Evolutionary conservation across 1,284 basidiomycete genomes (phyloP).

Genomic region (Cutaneotrichosporon cutaneum): DNA sequence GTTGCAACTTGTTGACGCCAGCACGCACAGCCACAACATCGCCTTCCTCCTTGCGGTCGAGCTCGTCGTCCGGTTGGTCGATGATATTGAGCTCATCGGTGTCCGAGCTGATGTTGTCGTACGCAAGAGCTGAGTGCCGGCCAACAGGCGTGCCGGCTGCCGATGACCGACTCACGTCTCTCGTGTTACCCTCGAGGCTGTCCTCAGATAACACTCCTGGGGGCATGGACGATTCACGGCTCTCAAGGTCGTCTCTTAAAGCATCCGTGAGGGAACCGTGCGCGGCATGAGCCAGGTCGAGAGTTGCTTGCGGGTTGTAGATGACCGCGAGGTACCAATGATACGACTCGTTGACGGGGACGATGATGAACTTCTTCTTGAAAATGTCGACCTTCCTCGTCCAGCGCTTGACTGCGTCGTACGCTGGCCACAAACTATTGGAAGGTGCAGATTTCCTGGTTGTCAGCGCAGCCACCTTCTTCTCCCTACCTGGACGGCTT

Average conservation of each 20-base stretch:
- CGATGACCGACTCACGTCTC: background rate
- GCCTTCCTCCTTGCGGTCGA: background rate
- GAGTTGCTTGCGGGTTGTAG: slow-evolving; percentile 62
- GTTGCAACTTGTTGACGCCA: background rate
- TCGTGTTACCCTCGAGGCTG: background rate
- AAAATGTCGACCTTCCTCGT: slow-evolving; percentile 81
- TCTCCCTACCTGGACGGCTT: slow-evolving; percentile 60
- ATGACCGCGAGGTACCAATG: slow-evolving; percentile 99
- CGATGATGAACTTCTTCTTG: slow-evolving; percentile 83
- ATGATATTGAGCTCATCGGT: slow-evolving; percentile 4
- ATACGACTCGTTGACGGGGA: slow-evolving; percentile 95
- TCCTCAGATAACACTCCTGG: background rate
- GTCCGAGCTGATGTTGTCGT: background rate
- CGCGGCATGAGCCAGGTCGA: background rate
- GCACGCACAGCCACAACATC: background rate
- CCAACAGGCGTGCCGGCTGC: background rate
- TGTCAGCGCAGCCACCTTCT: slow-evolving; percentile 22
- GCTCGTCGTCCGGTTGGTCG: background rate
- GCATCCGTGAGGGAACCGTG: background rate
- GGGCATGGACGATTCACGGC: background rate
- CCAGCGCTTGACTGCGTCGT: slow-evolving; percentile 88
- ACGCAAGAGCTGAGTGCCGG: background rate
- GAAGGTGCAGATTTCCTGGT: slow-evolving; percentile 17
- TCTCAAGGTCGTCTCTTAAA: background rate
- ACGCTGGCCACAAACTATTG: slow-evolving; percentile 58